phyloP scores from a whole-genome alignment of 352 stramenopile species.

The Nothophytophthora sp. region DNA sequence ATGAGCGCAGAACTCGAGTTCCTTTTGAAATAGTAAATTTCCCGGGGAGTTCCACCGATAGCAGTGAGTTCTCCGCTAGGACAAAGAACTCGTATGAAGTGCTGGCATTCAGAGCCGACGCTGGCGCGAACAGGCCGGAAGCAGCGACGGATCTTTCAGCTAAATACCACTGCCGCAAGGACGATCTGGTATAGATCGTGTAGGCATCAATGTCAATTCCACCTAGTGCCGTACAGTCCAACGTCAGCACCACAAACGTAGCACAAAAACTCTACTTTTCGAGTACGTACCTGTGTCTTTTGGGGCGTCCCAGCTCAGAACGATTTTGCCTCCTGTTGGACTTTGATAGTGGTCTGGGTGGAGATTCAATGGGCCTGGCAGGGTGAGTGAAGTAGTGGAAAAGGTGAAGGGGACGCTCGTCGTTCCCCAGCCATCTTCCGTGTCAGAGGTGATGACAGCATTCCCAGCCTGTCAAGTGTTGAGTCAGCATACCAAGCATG shows the following conservation, averaged over 20 bases:
- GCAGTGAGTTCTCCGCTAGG: constrained; percentile 35
- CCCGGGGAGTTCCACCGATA: constrained; percentile 17
- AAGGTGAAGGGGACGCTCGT: constrained; percentile 32
- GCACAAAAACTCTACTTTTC: background rate
- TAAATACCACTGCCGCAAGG: constrained; percentile 30
- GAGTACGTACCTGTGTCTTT: constrained; percentile 42
- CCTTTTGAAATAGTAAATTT: constrained; percentile 39
- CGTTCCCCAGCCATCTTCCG: constrained; percentile 50
- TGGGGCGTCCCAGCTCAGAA: constrained; percentile 45
- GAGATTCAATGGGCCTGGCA: constrained; percentile 37
- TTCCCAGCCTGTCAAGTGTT: constrained; percentile 69
- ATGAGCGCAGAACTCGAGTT: constrained; percentile 34
- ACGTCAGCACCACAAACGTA: background rate
- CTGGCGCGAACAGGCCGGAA: constrained; percentile 7
- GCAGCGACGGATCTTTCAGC: constrained; percentile 6
- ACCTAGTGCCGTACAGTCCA: constrained; percentile 16
- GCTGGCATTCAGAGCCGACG: constrained; percentile 35
- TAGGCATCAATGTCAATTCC: constrained; percentile 40
- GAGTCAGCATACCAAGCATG: too few species aligned
- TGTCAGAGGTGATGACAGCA: constrained; percentile 18
- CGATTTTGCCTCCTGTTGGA: constrained; percentile 56
- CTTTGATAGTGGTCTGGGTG: constrained; percentile 9
- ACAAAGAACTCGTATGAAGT: constrained; percentile 58
- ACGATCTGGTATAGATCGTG: constrained; percentile 32
- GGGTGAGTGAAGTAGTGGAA: constrained; percentile 26